A percentile compares a stretch with the other conserved stretches of the same genome.
These are phyloP conservation scores for Lactarius tabidus DNA, from an alignment of 768 basidiomycete genomes.

Conservation along the genomic window DNA sequence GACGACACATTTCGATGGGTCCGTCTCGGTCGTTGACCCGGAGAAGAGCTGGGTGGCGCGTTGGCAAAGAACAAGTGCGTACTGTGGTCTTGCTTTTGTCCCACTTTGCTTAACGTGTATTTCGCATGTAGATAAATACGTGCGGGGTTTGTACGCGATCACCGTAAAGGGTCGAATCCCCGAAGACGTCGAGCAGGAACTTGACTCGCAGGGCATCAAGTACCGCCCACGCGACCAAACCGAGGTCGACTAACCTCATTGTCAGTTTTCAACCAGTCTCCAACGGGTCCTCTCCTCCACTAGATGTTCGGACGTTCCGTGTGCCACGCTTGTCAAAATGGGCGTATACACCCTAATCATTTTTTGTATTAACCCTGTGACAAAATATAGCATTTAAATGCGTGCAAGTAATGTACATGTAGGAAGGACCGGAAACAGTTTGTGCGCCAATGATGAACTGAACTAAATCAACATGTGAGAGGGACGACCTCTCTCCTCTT, in stretches of 20 bases:
- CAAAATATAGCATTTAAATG: constrained; percentile 4
- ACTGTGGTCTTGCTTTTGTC: background rate
- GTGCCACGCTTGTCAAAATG: background rate
- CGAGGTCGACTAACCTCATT: constrained; percentile 52
- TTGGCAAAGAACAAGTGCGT: constrained; percentile 91
- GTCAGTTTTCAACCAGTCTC: background rate
- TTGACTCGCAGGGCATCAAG: constrained; percentile 71
- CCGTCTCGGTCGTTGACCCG: constrained; percentile 82
- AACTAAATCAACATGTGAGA: background rate
- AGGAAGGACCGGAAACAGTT: background rate
- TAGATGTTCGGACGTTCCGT: background rate
- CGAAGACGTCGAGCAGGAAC: constrained; percentile 78
- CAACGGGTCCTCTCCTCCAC: background rate
- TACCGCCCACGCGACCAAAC: constrained; percentile 84
- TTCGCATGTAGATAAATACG: constrained; percentile 68
- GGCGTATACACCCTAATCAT: background rate
- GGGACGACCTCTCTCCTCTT: background rate
- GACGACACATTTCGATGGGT: constrained; percentile 88
- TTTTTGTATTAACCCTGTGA: background rate
- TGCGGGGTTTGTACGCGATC: constrained; percentile 89
- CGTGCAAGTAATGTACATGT: background rate
- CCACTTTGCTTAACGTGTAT: constrained; percentile 2
- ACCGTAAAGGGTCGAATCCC: constrained; percentile 83
- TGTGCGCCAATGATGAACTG: background rate
- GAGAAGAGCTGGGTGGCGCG: constrained; percentile 92